A percentile compares a stretch with the other conserved stretches of the same genome.
Conservation (phyloP, 2,329 filamentous ascomycete species). For the Phyllosticta paracitricarpa region DNA sequence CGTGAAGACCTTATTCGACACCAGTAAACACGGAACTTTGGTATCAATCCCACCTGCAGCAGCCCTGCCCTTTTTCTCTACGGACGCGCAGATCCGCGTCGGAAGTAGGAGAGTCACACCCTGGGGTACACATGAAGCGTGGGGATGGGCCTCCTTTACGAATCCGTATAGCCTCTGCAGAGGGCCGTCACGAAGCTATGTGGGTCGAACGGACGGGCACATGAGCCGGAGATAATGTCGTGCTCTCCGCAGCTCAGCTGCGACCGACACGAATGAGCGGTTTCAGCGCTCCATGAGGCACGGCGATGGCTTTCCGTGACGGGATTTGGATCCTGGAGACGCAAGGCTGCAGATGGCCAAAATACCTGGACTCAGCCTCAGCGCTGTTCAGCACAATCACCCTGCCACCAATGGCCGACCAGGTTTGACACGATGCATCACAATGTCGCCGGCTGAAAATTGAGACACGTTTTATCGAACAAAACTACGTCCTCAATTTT, state of each 20-base stretch:
- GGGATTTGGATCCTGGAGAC: neutral
- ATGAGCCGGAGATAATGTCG: neutral
- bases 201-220: neutral
- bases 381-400: neutral
- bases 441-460: neutral
- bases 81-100: neutral
- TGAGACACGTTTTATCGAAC: neutral
- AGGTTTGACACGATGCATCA: neutral
- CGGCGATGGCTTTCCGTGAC: neutral
- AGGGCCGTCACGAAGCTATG: neutral
- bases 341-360: neutral
- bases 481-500: neutral
- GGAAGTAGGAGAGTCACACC: neutral
- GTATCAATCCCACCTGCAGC: neutral
- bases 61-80: neutral
- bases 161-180: neutral
- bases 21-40: neutral
- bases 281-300: neutral
- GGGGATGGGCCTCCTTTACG: neutral
- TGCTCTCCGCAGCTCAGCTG: neutral
- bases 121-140: neutral
- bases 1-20: neutral
- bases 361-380: neutral
- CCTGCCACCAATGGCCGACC: neutral
- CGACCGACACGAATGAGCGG: neutral